Evolutionary conservation across 441 rosid genomes (phyloP), one percentile per base, ranked within the genome.

Genomic region (Erysimum pusillum): DNA sequence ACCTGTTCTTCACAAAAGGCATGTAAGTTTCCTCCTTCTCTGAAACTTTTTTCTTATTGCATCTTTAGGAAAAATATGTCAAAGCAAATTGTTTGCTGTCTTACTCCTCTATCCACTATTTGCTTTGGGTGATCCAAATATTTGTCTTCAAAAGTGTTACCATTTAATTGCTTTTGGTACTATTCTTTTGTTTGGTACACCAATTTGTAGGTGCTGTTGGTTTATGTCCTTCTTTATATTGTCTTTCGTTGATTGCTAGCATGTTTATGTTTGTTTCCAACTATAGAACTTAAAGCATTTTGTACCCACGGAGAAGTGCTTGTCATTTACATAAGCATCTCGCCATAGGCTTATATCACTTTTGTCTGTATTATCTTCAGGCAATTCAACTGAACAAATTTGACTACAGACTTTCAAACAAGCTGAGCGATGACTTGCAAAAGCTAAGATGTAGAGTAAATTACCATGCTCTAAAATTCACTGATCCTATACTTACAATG

Each of bases 361-460:
- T 68, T 58, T 79, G 58, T 28, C 38, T 81, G 18, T 65, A 17
- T 64, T 65, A 6, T 74, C 65, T 49, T 65, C 87, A 94, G 92
- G 98, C 90, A 53, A 85, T 96, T 85, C 97, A 94, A 80, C 85
- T 96, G 51, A 79, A 85, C 63, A 96, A 96, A 83, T 96, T 92
- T 83, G 99, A 96, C 78, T 96, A 94, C 73, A 87, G 99, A 76
- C 96, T 96, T 5, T 85, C 98, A 64, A 96, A 96, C 82, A 91
- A 79, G 83, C 79, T 94, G 89, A 87, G 87, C 63, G 83, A 88
- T 52, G 92, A 92, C 44, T 77, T 96, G 67, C 99, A 96, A 68
- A 93, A 91, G 85, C 74, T 96, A 79, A 89, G 99, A 80, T 96
- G 99, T 69, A 87, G 96, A 83, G 99, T 91, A 44, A 96, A 96